These are phyloP conservation scores for Podila horticola DNA, from an alignment of 192 early-diverging fungal genomes.

Conservation along the genomic window DNA sequence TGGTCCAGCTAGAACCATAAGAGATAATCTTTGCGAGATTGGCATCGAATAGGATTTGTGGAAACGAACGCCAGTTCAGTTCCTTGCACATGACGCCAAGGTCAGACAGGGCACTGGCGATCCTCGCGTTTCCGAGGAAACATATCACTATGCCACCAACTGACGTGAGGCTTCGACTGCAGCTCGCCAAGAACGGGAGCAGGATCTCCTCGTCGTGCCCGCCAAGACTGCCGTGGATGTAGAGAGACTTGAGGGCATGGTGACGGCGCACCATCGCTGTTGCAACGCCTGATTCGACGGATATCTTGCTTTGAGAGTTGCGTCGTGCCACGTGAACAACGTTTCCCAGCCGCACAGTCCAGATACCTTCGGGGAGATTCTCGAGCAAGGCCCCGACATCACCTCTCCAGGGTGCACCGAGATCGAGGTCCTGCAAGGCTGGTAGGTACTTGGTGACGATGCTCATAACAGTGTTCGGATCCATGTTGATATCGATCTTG, in stretches of 20 bases:
- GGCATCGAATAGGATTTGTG: neutral
- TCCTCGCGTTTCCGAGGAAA: neutral
- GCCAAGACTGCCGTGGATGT: neutral
- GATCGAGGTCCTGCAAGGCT: neutral
- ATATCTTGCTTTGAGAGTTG: neutral
- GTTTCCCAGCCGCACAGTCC: neutral
- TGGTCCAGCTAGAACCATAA: neutral
- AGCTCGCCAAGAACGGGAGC: neutral
- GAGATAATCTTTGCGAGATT: neutral
- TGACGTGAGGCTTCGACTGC: neutral
- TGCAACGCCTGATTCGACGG: too few species aligned
- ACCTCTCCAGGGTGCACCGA: neutral
- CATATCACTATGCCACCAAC: neutral
- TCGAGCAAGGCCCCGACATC: slow-evolving; percentile 6
- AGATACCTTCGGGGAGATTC: slow-evolving; percentile 1
- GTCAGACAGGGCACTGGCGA: neutral
- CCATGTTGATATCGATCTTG: neutral
- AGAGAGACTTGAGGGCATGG: slow-evolving; percentile 5
- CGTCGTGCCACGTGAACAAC: neutral
- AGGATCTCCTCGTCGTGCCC: neutral
- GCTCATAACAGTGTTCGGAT: neutral
- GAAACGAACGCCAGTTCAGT: neutral
- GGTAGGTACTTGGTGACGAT: neutral
- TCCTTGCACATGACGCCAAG: neutral
- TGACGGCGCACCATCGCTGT: neutral